Conservation (phyloP, 257 asterid genomes). For the Gardenia jasminoides region DNA sequence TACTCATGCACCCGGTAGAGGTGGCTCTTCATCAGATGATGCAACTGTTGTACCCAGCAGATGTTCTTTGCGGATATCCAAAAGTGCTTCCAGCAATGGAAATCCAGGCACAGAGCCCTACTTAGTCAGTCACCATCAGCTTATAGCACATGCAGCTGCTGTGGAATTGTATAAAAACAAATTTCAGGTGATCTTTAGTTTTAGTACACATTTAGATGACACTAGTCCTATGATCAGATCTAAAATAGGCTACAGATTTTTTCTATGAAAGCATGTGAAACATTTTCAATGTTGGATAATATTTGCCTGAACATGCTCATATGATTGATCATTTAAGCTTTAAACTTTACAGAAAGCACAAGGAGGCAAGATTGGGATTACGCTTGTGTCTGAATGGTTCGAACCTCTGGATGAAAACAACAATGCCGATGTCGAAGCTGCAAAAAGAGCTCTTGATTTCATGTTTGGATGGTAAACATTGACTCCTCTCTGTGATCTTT, state of each 20-base stretch:
- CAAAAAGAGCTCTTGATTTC: constrained; percentile 52
- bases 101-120: constrained; percentile 55
- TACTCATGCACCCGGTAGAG: constrained; percentile 42
- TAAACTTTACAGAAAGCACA: background rate
- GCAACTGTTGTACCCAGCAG: constrained; percentile 16
- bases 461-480: constrained; percentile 47
- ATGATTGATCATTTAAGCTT: no score
- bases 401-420: constrained; percentile 31
- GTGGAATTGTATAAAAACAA: constrained; percentile 36
- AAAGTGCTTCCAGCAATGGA: constrained; percentile 19
- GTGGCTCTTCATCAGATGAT: constrained; percentile 20
- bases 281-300: no score
- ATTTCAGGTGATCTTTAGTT: constrained; percentile 42
- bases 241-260: no score
- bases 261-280: no score
- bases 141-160: constrained; percentile 39
- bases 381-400: constrained; percentile 30
- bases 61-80: background rate
- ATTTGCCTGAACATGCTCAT: no score
- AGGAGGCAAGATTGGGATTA: constrained; percentile 48
- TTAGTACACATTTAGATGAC: no score
- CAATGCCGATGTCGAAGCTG: constrained; percentile 32
- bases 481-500: no score
- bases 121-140: constrained; percentile 37
- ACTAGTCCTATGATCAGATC: no score